Evolutionary conservation across 2,329 filamentous ascomycete species (phyloP).

Genomic region (Colletotrichum cordylinicola): DNA sequence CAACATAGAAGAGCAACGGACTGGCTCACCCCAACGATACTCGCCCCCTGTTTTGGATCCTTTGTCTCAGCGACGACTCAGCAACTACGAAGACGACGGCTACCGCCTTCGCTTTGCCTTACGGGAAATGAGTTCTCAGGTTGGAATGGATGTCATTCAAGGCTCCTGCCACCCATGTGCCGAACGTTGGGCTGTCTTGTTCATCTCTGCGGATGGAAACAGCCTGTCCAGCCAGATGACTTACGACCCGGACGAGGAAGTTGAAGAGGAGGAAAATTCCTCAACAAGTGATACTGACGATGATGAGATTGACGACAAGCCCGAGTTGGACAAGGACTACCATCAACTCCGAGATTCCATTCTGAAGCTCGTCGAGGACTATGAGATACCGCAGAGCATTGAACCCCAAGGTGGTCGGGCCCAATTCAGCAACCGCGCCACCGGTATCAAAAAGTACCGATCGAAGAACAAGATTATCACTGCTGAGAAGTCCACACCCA

Average conservation of each 20-base stretch:
- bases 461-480: slow-evolving; percentile 65
- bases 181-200: slow-evolving; percentile 83
- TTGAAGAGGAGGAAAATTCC: slow-evolving; percentile 67
- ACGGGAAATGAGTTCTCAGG: slow-evolving; percentile 71
- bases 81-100: slow-evolving; percentile 68
- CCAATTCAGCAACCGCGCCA: slow-evolving; percentile 75
- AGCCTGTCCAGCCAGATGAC: slow-evolving; percentile 74
- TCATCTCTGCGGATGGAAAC: slow-evolving; percentile 76
- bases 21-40: slow-evolving; percentile 57
- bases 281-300: slow-evolving; percentile 67
- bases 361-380: slow-evolving; percentile 80
- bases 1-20: slow-evolving; percentile 60
- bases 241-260: slow-evolving; percentile 71
- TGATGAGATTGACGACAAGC: slow-evolving; percentile 63
- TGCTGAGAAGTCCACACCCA: slow-evolving; percentile 55
- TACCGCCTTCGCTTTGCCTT: slow-evolving; percentile 70
- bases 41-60: slow-evolving; percentile 57
- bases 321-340: slow-evolving; percentile 78
- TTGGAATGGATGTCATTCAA: slow-evolving; percentile 68
- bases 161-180: slow-evolving; percentile 79
- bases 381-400: slow-evolving; percentile 75
- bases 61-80: slow-evolving; percentile 47
- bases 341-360: slow-evolving; percentile 83
- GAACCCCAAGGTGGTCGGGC: slow-evolving; percentile 64
- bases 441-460: slow-evolving; percentile 63